Evolutionary conservation across 2,329 filamentous ascomycete species (phyloP), one percentile per base, ranked within the genome.

Genomic region (Penicillium sp.): DNA sequence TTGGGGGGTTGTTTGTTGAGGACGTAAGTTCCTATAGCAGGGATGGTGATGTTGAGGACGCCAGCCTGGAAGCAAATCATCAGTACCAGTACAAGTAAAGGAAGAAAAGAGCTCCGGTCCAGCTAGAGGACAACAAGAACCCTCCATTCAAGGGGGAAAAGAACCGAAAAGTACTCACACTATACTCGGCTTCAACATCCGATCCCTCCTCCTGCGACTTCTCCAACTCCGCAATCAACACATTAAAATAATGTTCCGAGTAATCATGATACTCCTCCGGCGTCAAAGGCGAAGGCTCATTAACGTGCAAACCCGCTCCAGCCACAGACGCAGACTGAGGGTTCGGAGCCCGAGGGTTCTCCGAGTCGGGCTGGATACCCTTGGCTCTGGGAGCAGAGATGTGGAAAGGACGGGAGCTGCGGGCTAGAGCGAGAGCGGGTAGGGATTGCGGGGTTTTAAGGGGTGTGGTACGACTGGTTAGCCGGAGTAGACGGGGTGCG

Each of bases 1-100:
- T 97, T 98, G 21, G 93, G 92, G 0, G 95, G 95, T 75, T 99
- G 95, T 77, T 99, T 99, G 84, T 99, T 99, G 78, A 99, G 84
- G 58, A 99, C 90, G 72, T 96, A 99, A 29, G 86, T 93, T 60
- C 93, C 92, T 50, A 86, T 80, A 13, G 82, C 79, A 1, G 86
- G 85, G 66, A 90, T 85, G 7, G 79, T 82, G 68, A 98, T 81
- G 61, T 87, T 92, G 66, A 98, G 82, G 55, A 98, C 92, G 54
- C 95, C 93, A 53, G 91, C 85, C 93, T 97, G 39, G 19, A 24
- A 5, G 5, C 13, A 27, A 26, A n/a, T 16, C 41, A 27, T 14
- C 33, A 29, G 47, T 21, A 29, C 45, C 7, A 13, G 27, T 33
- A 48, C 4, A 48, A 13, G 27, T 10, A 22, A 11, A 37, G 11